Conservation (phyloP, 139 green algal genomes). For the Chlorella sp. region DNA sequence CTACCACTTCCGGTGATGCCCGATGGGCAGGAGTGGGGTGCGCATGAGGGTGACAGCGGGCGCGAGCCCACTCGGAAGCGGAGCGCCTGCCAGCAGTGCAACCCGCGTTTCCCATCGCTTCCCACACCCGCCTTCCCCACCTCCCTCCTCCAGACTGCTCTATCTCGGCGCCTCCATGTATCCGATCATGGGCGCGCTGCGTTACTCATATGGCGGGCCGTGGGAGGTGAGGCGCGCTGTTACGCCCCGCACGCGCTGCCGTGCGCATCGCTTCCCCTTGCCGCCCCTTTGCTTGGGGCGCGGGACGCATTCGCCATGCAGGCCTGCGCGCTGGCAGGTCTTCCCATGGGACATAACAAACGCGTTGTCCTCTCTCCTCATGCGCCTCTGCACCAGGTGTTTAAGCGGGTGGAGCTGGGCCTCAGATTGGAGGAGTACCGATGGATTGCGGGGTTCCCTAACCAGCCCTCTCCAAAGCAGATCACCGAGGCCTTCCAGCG, state of each 20-base stretch:
- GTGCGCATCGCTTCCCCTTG: background rate
- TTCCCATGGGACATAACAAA: background rate
- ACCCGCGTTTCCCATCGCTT: too few relatives aligned
- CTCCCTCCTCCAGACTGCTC: background rate
- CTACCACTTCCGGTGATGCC: conserved; percentile 74
- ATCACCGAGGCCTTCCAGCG: conserved; percentile 46
- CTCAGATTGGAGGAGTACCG: conserved; percentile 44
- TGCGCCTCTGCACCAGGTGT: conserved; percentile 26
- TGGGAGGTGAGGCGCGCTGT: conserved; percentile 52
- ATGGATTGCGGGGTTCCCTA: conserved; percentile 42
- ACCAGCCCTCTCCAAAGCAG: conserved; percentile 35
- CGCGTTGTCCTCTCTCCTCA: background rate
- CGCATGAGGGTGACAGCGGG: too few relatives aligned
- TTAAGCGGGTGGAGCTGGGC: conserved; percentile 43
- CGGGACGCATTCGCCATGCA: background rate
- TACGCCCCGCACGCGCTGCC: too few relatives aligned
- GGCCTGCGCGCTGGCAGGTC: background rate
- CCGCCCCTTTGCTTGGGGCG: background rate
- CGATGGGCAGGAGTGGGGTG: background rate
- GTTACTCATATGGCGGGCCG: conserved; percentile 44
- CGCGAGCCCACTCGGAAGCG: too few relatives aligned
- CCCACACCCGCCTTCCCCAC: background rate
- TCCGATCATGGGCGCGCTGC: conserved; percentile 68
- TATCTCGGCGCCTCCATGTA: conserved; percentile 44
- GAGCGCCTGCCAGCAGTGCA: too few relatives aligned